Evolutionary conservation across 352 stramenopile species (phyloP).

Genomic region (Globisporangium solare): DNA sequence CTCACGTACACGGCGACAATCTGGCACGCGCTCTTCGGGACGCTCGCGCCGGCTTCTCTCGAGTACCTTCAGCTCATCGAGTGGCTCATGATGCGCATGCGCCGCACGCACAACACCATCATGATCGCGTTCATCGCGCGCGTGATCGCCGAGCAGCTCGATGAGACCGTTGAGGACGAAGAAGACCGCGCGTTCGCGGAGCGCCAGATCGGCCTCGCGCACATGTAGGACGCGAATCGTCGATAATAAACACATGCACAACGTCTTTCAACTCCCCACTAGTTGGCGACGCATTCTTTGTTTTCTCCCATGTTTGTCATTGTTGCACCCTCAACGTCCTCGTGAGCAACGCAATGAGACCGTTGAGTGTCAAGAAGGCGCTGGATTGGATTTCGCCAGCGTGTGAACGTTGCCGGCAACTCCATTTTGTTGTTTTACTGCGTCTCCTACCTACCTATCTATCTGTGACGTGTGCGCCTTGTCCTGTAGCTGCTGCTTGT

Average conservation of each 20-base stretch:
- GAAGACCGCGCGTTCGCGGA: slow-evolving; percentile 42
- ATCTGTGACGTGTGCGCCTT: background rate
- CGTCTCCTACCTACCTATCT: no score
- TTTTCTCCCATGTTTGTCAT: no score
- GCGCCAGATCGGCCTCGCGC: slow-evolving; percentile 29
- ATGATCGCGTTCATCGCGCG: slow-evolving; percentile 58
- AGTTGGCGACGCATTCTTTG: no score
- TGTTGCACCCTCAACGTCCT: slow-evolving; percentile 62
- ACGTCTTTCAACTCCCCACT: no score
- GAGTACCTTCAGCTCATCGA: slow-evolving; percentile 40
- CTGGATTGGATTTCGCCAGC: no score
- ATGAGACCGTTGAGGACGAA: slow-evolving; percentile 69
- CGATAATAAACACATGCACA: no score
- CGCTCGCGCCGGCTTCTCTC: slow-evolving; percentile 33
- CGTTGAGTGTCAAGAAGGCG: no score
- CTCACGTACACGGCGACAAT: slow-evolving; percentile 58
- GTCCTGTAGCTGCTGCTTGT: slow-evolving; percentile 7
- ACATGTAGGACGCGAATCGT: slow-evolving; percentile 10
- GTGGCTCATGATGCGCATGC: slow-evolving; percentile 51
- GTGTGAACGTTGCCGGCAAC: no score
- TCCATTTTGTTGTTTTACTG: no score
- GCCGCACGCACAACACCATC: slow-evolving; percentile 59
- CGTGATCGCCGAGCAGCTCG: slow-evolving; percentile 64
- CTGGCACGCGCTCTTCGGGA: slow-evolving; percentile 40
- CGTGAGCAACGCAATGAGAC: slow-evolving; percentile 68